phyloP scores from a whole-genome alignment of 768 basidiomycete genomes.

The Amanita rubescens region DNA sequence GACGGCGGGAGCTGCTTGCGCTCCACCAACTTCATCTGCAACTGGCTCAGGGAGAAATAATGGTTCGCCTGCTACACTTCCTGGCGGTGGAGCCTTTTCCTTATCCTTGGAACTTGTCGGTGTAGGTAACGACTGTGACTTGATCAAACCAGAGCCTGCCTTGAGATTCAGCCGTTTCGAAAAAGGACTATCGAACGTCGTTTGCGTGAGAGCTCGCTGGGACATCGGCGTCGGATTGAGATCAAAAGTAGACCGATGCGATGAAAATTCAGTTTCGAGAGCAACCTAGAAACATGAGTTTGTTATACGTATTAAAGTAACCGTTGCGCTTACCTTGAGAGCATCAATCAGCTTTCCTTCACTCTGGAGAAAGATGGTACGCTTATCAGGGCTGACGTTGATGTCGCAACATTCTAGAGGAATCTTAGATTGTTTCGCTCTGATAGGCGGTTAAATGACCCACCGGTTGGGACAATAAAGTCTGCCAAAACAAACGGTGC shows the following conservation, averaged over 20 bases:
- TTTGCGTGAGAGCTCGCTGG: slow-evolving; percentile 16
- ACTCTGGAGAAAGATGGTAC: slow-evolving; percentile 88
- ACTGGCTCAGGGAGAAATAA: slow-evolving; percentile 9
- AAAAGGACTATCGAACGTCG: background rate
- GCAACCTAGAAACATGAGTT: slow-evolving; percentile 36
- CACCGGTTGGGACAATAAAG: slow-evolving; percentile 75
- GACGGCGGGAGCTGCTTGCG: background rate
- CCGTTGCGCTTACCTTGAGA: slow-evolving; percentile 53
- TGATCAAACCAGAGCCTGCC: background rate
- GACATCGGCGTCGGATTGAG: slow-evolving; percentile 26
- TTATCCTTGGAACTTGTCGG: background rate
- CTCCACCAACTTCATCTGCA: background rate
- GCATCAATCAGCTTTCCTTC: slow-evolving; percentile 73
- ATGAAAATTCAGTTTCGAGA: slow-evolving; percentile 61
- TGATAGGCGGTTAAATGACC: slow-evolving; percentile 15
- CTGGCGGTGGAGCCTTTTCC: no score
- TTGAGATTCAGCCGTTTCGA: slow-evolving; percentile 1
- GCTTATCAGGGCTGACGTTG: slow-evolving; percentile 96
- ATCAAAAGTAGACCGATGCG: slow-evolving; percentile 67
- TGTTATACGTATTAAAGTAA: background rate
- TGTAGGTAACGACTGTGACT: background rate
- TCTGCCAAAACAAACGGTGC: slow-evolving; percentile 80
- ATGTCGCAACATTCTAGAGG: slow-evolving; percentile 72
- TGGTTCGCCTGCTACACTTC: background rate
- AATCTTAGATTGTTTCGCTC: background rate